These are phyloP conservation scores for Blepharisma undulans DNA, from an alignment of 169 alveolate genomes.

Conservation along the genomic window DNA sequence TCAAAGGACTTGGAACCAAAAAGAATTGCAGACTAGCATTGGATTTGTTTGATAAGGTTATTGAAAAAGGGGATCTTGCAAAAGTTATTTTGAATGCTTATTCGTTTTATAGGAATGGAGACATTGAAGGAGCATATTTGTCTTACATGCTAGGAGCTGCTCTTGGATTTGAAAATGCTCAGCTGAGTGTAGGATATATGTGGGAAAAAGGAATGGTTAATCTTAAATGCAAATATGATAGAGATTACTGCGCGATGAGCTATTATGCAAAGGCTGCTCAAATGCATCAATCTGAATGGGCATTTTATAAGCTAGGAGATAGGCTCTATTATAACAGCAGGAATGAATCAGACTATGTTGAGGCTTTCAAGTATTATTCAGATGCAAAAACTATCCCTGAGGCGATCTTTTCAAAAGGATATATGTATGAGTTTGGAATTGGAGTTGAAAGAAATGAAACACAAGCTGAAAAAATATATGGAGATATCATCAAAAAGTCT, in stretches of 20 bases:
- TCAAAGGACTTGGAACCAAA: not conserved
- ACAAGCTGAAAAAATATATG: not conserved
- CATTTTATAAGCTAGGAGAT: not conserved
- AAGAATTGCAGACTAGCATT: not conserved
- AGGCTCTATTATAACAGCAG: not conserved
- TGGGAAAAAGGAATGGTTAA: not conserved
- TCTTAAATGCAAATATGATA: not conserved
- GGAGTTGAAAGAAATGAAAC: slow-evolving; percentile 19
- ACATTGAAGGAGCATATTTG: slow-evolving; percentile 24
- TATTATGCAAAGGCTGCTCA: not conserved
- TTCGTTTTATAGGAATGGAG: not conserved
- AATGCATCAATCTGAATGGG: not conserved
- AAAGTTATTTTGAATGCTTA: not conserved
- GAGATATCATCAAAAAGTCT: not conserved
- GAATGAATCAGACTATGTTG: not conserved
- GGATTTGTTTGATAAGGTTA: not conserved
- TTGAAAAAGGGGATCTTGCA: not conserved
- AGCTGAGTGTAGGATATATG: not conserved
- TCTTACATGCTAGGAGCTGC: not conserved
- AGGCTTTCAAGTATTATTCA: not conserved
- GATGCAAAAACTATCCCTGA: slow-evolving; percentile 10
- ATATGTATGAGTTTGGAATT: slow-evolving; percentile 20
- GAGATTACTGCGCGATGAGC: not conserved
- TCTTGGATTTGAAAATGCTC: not conserved
- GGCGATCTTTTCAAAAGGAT: not conserved